Percentiles rank a stretch among this genome's conserved stretches.
Conservation (phyloP, 352 stramenopile species). For the Thraustochytrium sp. region DNA sequence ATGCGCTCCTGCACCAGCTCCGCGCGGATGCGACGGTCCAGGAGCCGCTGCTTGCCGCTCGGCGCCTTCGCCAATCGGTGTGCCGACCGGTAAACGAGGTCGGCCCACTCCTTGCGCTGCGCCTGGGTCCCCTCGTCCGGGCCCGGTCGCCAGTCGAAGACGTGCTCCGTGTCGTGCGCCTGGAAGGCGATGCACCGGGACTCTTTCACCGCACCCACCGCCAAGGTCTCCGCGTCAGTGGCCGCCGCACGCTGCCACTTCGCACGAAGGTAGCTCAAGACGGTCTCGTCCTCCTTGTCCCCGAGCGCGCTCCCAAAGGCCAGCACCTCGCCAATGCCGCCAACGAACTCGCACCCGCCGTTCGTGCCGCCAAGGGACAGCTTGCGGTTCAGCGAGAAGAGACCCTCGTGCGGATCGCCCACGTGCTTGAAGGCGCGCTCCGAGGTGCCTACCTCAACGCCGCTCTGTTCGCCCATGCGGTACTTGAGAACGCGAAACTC, state of each 20-base stretch:
- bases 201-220: background rate
- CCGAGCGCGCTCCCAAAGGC: background rate
- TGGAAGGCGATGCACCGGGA: background rate
- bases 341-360: conserved; percentile 29
- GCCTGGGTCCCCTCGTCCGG: background rate
- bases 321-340: conserved; percentile 28
- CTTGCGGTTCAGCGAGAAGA: conserved; percentile 22
- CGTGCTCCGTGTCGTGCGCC: background rate
- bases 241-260: background rate
- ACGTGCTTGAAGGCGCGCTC: background rate
- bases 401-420: background rate
- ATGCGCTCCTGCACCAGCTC: background rate
- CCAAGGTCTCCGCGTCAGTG: background rate
- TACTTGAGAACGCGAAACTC: conserved; percentile 2
- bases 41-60: background rate
- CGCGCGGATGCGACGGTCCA: background rate
- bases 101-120: conserved; percentile 1
- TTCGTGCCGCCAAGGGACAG: conserved; percentile 28
- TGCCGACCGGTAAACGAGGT: background rate
- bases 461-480: background rate
- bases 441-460: background rate
- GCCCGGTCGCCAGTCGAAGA: background rate
- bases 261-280: background rate
- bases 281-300: background rate
- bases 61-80: background rate